These are phyloP conservation scores for Talaromyces sp. DNA, from an alignment of 2,329 filamentous ascomycete genomes.

Conservation along the genomic window DNA sequence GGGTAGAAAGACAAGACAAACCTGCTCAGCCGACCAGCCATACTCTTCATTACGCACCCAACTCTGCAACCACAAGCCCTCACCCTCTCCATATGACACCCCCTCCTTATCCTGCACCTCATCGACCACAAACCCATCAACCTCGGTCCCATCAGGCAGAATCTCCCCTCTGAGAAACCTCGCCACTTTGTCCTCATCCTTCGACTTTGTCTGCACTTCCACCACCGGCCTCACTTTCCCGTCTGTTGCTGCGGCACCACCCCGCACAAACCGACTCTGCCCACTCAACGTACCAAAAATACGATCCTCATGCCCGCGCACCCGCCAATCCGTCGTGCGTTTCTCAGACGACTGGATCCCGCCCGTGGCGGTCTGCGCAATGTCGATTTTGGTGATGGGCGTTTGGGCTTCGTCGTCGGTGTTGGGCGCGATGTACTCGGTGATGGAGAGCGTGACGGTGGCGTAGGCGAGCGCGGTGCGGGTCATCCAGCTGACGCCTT, in stretches of 20 bases:
- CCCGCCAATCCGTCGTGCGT: constrained; percentile 52
- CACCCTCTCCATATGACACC: constrained; percentile 23
- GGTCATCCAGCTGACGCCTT: constrained; percentile 65
- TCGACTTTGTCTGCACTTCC: constrained; percentile 30
- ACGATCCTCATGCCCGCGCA: constrained; percentile 66
- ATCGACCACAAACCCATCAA: constrained; percentile 55
- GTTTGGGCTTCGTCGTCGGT: constrained; percentile 26
- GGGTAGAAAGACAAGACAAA: constrained; percentile 16
- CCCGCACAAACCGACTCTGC: constrained; percentile 47
- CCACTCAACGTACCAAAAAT: constrained; percentile 70
- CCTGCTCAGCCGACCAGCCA: constrained; percentile 53
- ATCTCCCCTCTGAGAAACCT: constrained; percentile 36
- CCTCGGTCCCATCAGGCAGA: constrained; percentile 47
- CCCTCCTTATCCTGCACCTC: constrained; percentile 21
- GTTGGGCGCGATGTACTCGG: constrained; percentile 47
- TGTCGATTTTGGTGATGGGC: constrained; percentile 57
- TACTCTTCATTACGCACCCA: constrained; percentile 43
- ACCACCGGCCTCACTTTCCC: constrained; percentile 29
- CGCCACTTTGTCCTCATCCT: constrained; percentile 28
- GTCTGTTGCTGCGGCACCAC: constrained; percentile 28
- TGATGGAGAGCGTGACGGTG: constrained; percentile 60
- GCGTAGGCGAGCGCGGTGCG: constrained; percentile 67
- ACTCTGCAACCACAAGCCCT: constrained; percentile 44
- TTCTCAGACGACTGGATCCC: constrained; percentile 60
- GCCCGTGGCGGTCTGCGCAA: constrained; percentile 65